A percentile compares a stretch with the other conserved stretches of the same genome.
Evolutionary conservation across 139 green algal species (phyloP).

Genomic region (Chlorella vulgaris): DNA sequence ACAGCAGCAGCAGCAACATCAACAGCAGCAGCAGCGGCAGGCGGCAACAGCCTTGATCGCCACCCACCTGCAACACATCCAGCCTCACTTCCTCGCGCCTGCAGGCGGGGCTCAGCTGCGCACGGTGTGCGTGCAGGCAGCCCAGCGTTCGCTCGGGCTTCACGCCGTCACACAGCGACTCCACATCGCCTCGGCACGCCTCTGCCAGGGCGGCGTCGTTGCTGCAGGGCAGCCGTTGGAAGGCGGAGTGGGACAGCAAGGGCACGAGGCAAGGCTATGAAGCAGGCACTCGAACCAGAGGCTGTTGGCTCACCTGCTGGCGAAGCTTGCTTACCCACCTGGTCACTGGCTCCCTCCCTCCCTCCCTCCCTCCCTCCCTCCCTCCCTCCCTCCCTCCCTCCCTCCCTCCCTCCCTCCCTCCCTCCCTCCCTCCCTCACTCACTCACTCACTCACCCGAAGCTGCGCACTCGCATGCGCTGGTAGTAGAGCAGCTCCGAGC

Average conservation of each 20-base stretch:
- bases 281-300: neutral
- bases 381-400: neutral
- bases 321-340: neutral
- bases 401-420: neutral
- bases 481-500: neutral
- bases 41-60: no score
- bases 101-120: neutral
- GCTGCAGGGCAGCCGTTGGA: neutral
- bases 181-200: conserved; percentile 13
- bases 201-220: conserved; percentile 3
- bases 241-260: no score
- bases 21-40: no score
- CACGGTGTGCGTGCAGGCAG: conserved; percentile 1
- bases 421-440: no score
- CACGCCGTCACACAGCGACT: neutral
- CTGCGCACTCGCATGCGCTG: neutral
- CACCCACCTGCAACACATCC: neutral
- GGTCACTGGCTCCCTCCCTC: neutral
- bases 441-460: conserved; percentile 25
- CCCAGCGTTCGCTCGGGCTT: neutral
- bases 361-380: neutral
- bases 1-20: no score
- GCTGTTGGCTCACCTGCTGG: no score
- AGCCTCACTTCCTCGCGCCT: neutral
- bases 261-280: neutral